These are phyloP conservation scores for Phytophthora citrophthora DNA, from an alignment of 352 stramenopile genomes.

Conservation along the genomic window DNA sequence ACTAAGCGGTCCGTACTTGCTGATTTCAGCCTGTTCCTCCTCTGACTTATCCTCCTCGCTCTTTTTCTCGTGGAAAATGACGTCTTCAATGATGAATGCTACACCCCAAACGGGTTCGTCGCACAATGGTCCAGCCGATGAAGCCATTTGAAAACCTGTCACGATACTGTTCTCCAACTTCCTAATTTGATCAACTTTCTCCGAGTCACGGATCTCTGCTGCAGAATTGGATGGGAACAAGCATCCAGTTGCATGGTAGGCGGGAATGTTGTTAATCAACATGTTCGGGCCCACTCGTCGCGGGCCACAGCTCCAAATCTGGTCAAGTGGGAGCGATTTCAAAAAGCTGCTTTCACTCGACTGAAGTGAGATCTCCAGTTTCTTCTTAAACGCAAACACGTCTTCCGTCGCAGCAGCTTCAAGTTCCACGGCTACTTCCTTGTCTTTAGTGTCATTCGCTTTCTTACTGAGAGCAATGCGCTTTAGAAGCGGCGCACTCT, in stretches of 20 bases:
- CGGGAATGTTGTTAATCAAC: constrained; percentile 77
- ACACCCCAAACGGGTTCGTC: constrained; percentile 92
- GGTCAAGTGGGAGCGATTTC: constrained; percentile 51
- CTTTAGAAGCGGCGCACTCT: constrained; percentile 59
- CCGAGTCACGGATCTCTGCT: constrained; percentile 9
- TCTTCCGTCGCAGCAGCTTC: constrained; percentile 28
- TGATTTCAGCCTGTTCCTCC: constrained; percentile 32
- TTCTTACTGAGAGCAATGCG: constrained; percentile 46
- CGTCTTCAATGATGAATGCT: constrained; percentile 86
- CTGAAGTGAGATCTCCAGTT: constrained; percentile 54
- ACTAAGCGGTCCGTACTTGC: constrained; percentile 74
- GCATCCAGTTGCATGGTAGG: constrained; percentile 31
- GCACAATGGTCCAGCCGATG: constrained; percentile 85
- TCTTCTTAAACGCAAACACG: constrained; percentile 37
- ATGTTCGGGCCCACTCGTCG: constrained; percentile 77
- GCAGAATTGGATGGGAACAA: constrained; percentile 23
- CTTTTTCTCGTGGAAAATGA: constrained; percentile 60
- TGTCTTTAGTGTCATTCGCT: constrained; percentile 6
- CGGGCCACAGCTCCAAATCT: constrained; percentile 81
- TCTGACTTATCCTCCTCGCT: constrained; percentile 32
- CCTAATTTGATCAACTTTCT: constrained; percentile 41
- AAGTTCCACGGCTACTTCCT: constrained; percentile 10
- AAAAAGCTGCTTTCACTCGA: constrained; percentile 60
- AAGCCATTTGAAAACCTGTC: constrained; percentile 85
- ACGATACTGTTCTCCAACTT: constrained; percentile 85